Evolutionary conservation across 306 rosid species (phyloP), one percentile per base, ranked within the genome.

Genomic region (Pyrus betulifolia): DNA sequence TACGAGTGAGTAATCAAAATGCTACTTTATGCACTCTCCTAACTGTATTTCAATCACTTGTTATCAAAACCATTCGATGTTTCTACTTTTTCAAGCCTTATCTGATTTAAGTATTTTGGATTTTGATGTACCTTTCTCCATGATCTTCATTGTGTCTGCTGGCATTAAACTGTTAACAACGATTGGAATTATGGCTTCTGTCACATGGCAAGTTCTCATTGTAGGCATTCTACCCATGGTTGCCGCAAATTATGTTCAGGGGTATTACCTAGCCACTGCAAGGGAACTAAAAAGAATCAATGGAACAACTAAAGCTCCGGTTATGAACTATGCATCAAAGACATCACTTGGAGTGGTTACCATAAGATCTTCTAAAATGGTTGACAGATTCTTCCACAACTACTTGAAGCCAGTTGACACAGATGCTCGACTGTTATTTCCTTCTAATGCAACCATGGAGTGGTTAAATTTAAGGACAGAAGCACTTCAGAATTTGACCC

Each of bases 191-290:
- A 88, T 93, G 87, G 90, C 75, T 74, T 86, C 86, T 13, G 83
- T 91, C 46, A 93, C 97, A 28, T 93, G 98, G 98, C 91, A 86
- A 85, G 91, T 91, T 79, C 87, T 93, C 63, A 79, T 90, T 57
- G 91, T 85, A 21, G 97, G 81, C 73, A 23, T 86, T 86, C 87
- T 88, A 2, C 81, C 90, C 30, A 44, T 82, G 52, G 78, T 91
- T n/a, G 90, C 86, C 23, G 64, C 88, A 58, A 84, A 76, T 67
- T 89, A 83, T 78, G 35, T 85, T 76, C 96, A 87, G 98, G 82
- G 71, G 5, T 93, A 91, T 55, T 91, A 93, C 87, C 90, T 73
- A 86, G 89, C 97, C 70, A 78, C 94, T 23, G 89, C 91, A 6
- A 87, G 90, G 72, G 96, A 93, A 80, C 78, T 91, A 68, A 83